phyloP scores from a whole-genome alignment of 2,329 filamentous ascomycete genomes.

The Colletotrichum sp. region DNA sequence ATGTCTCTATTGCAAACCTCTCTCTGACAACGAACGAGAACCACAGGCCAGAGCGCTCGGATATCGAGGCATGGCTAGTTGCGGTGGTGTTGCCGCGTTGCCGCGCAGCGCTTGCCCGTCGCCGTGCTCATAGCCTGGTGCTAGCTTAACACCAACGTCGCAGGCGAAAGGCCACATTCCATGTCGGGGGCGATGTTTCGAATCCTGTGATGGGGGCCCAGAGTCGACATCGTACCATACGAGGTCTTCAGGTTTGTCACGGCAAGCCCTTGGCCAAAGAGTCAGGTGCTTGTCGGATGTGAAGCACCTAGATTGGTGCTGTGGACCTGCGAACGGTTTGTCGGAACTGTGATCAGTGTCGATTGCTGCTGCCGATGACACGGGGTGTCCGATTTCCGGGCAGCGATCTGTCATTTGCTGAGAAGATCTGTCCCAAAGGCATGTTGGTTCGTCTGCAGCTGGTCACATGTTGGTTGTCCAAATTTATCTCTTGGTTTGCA shows the following conservation, averaged over 20 bases:
- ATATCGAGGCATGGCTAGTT: background rate
- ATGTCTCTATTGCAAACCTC: background rate
- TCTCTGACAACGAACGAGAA: background rate
- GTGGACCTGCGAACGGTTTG: background rate
- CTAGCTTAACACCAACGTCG: background rate
- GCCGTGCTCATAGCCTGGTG: background rate
- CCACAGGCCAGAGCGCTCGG: background rate
- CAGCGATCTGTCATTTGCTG: background rate
- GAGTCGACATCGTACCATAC: background rate
- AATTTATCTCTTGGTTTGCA: background rate
- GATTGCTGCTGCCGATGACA: background rate
- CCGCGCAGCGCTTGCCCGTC: background rate
- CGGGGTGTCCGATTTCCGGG: background rate
- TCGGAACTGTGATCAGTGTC: background rate
- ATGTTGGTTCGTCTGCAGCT: background rate
- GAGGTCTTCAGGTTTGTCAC: background rate
- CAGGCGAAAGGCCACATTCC: background rate
- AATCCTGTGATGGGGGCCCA: background rate
- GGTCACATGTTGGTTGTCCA: background rate
- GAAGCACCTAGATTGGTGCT: background rate
- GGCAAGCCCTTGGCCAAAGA: background rate
- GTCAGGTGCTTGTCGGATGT: background rate
- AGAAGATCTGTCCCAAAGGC: background rate
- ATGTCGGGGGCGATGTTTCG: background rate
- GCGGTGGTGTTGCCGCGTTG: background rate